Evolutionary conservation across 768 basidiomycete genomes (phyloP).

Genomic region (Hysterangium stoloniferum): DNA sequence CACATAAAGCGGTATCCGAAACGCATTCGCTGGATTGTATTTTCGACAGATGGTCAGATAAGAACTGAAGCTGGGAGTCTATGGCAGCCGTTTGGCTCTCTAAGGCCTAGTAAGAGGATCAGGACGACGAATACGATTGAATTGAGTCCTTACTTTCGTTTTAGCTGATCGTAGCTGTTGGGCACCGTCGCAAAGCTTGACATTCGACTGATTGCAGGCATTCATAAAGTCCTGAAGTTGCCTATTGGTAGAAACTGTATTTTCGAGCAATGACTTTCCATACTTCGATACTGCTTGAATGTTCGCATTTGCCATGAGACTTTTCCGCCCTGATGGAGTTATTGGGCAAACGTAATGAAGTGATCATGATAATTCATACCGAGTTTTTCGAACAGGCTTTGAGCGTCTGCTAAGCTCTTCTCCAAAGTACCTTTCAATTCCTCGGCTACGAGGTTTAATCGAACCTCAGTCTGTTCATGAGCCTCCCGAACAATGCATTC

Average conservation of each 20-base stretch:
- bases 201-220: conserved; percentile 43
- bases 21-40: conserved; percentile 50
- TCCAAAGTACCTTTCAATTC: conserved; percentile 56
- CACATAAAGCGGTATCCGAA: conserved; percentile 44
- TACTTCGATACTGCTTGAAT: conserved; percentile 55
- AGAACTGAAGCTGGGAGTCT: conserved; percentile 46
- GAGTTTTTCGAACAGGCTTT: conserved; percentile 71
- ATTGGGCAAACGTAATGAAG: not conserved
- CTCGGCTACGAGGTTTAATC: conserved; percentile 63
- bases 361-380: conserved; percentile 44
- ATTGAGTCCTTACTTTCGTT: conserved; percentile 38
- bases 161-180: conserved; percentile 51
- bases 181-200: conserved; percentile 47
- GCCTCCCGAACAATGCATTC: conserved; percentile 73
- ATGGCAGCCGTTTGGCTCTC: conserved; percentile 42
- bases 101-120: conserved; percentile 16
- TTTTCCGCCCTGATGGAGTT: conserved; percentile 57
- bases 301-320: conserved; percentile 54
- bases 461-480: conserved; percentile 64
- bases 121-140: not conserved
- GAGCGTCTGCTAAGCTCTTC: conserved; percentile 66
- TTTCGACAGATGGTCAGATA: conserved; percentile 42
- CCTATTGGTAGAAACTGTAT: conserved; percentile 44
- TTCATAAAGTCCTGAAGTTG: conserved; percentile 58
- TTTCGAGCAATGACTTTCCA: conserved; percentile 47